These are phyloP conservation scores for Cryphonectria naterciae DNA, from an alignment of 2,329 filamentous ascomycete species.

Conservation along the genomic window DNA sequence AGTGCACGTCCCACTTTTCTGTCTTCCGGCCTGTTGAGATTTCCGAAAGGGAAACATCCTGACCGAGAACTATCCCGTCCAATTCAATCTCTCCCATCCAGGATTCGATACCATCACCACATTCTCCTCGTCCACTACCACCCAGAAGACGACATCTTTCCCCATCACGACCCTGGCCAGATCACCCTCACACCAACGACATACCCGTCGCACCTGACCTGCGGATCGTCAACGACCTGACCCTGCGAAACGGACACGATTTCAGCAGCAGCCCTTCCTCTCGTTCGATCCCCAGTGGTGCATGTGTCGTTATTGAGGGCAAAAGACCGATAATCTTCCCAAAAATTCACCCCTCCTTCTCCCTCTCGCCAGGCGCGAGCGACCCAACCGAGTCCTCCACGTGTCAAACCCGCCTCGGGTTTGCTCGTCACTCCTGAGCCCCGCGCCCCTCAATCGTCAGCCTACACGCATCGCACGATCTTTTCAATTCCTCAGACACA, in stretches of 20 bases:
- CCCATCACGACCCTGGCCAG: background rate
- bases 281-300: background rate
- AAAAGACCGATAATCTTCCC: constrained; percentile 5
- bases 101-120: constrained; percentile 4
- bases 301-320: constrained; percentile 21
- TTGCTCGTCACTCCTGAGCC: constrained; percentile 18
- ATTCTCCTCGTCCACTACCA: background rate
- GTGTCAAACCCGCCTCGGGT: constrained; percentile 16
- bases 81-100: background rate
- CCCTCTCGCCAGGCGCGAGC: constrained; percentile 26
- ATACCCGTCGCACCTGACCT: background rate
- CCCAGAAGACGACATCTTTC: background rate
- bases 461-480: constrained; percentile 6
- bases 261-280: constrained; percentile 7
- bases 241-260: constrained; percentile 7
- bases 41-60: constrained; percentile 12
- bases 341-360: background rate
- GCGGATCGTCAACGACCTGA: background rate
- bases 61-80: constrained; percentile 1
- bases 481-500: constrained; percentile 13
- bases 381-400: constrained; percentile 5
- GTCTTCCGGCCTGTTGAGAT: constrained; percentile 5
- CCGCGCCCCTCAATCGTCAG: constrained; percentile 15
- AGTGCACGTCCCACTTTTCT: background rate
- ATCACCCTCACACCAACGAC: background rate